Evolutionary conservation across 371 early-diverging fungal species (phyloP), one percentile per base, ranked within the genome.

Genomic region (Conidiobolus incongruus): DNA sequence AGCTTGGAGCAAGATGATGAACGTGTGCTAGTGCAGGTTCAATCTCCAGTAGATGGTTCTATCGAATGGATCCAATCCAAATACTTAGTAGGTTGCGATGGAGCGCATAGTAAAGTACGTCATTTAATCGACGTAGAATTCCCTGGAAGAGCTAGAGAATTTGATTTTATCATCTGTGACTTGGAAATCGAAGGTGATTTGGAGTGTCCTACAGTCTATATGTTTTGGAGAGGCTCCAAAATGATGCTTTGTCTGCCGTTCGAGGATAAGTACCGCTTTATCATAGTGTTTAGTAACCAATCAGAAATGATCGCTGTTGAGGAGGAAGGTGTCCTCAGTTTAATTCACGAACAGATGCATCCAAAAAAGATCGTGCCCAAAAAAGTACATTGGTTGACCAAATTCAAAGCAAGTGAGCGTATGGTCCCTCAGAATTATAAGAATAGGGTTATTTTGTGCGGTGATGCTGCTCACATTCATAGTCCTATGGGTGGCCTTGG

Each of bases 401-500:
- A 38, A 1, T 53, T 46, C 44, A 47, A 30, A 19, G 38, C 52
- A 26, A 54, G 51, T 26, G 57, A 60, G 20, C 48, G 55, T 23
- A 44, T 45, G 1, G 57, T 58, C 2, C 45, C 54, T 19, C n/a
- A 46, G 4, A 47, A 48, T 16, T 16, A 50, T n/a, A 45, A 53
- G 22, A 44, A 48, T 10, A 48, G 54, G 0, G 46, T 62, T 21
- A 52, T 62, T 35, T 40, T 65, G 12, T 54, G 53, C 15, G 65
- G 65, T 0, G 65, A 65, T 42, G 60, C 65, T 0, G 59, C 60
- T 7, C 65, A 62, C 45, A 47, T 55, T 2, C 53, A 56, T 24
- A 51, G 51, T 0, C 67, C 67, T 6, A 49, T 54, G 2, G 63
- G 62, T 8, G 66, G 65, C 2, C 59, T 57, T 48, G 68, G 68